Percentiles rank a stretch among this genome's conserved stretches.
These are phyloP conservation scores for Penicillium crystallinum DNA, from an alignment of 495 filamentous ascomycete species.

Conservation along the genomic window DNA sequence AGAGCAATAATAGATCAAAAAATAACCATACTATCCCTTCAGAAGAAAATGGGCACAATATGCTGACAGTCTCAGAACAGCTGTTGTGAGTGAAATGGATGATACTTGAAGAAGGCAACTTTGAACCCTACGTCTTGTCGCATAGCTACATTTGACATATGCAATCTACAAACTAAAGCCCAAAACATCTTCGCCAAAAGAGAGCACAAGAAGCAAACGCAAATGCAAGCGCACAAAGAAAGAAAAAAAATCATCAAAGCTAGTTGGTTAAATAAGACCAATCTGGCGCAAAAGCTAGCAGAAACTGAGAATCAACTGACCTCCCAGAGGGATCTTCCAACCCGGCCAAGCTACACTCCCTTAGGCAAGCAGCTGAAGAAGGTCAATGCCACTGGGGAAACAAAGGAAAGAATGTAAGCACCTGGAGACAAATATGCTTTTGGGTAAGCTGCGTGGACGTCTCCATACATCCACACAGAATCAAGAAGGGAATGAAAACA, in stretches of 20 bases:
- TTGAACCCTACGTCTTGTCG: neutral
- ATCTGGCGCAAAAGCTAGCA: neutral
- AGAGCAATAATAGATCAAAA: constrained; percentile 37
- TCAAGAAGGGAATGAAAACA: neutral
- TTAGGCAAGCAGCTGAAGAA: neutral
- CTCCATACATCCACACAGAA: constrained; percentile 1
- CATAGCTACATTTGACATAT: neutral
- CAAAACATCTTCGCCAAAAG: neutral
- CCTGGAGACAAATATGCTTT: neutral
- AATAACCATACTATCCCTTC: constrained; percentile 16
- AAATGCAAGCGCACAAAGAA: neutral
- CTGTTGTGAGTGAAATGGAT: neutral
- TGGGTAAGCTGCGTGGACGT: neutral
- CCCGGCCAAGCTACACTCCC: neutral
- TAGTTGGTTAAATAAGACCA: neutral
- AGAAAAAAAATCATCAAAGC: too few relatives aligned
- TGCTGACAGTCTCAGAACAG: neutral
- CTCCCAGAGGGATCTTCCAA: neutral
- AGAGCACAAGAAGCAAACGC: neutral
- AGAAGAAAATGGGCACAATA: neutral
- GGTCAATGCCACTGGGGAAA: neutral
- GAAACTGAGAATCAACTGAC: neutral
- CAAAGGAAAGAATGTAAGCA: neutral
- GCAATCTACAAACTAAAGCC: neutral
- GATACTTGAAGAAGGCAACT: neutral